Evolutionary conservation across 371 early-diverging fungal species (phyloP), one percentile per base, ranked within the genome.

Genomic region (Apophysomyces elegans): DNA sequence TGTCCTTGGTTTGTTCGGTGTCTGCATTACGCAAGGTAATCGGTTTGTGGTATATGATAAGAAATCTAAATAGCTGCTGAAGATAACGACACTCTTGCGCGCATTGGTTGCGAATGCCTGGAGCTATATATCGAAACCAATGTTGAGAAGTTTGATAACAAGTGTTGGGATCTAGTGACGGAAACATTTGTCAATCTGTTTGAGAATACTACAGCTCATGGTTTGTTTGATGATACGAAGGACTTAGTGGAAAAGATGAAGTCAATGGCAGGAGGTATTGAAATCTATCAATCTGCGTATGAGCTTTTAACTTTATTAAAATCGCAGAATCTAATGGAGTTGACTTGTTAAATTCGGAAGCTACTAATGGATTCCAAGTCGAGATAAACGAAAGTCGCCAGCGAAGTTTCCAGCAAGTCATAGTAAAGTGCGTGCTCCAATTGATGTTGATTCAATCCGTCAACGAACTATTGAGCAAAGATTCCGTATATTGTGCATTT

Each of bases 31-130:
- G 18, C 96, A 96, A 84, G 84, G 82, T 83, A 77, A 74, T 26
- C 16, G n/a, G 0, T 26, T 7, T 9, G 8, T 8, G 11, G 16
- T 21, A 37, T 35, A 56, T 41, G 44, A 45, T 44, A 11, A 37
- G 45, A 14, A 35, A 16, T 12, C 43, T 43, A 16, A 37, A 45
- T 58, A 21, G 37, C 36, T 35, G 39, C 41, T 38, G 35, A 59
- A 83, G 95, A 94, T 63, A 93, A 94, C 70, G 95, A 96, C 70
- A 90, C 94, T 0, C 82, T 97, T 61, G 92, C 94, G n/a, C 83
- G 91, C 56, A 95, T 96, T 63, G 98, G 98, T 1, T 91, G 92
- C 37, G 90, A 92, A 50, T 96, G 98, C 68, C 75, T 97, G 63
- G 94, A 93, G 72, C 92, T 93, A 63, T 86, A 96, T 64, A 86